Conservation (phyloP, 805 yeast species). For the Starmerella stigmatis region DNA sequence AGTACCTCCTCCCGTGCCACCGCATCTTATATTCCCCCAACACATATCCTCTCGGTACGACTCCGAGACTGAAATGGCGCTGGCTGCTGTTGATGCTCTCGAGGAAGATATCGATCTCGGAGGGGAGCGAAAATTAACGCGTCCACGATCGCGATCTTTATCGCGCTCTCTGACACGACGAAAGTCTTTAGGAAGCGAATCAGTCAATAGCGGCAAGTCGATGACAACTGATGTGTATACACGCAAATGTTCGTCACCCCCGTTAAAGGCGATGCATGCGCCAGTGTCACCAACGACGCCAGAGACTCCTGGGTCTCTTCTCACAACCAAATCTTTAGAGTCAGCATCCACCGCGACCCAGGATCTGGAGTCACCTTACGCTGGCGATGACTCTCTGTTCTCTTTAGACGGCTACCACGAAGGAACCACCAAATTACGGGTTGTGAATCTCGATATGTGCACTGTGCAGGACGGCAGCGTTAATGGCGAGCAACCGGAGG, state of each 20-base stretch:
- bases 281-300: too few species aligned
- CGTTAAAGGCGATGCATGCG: too few species aligned
- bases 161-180: constrained; percentile 2
- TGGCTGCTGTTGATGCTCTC: constrained; percentile 17
- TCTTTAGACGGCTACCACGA: constrained; percentile 21
- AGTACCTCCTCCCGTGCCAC: constrained; percentile 23
- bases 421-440: constrained; percentile 18
- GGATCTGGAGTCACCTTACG: constrained; percentile 8
- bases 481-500: too few species aligned
- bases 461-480: too few species aligned
- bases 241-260: constrained; percentile 18
- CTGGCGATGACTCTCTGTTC: constrained; percentile 8
- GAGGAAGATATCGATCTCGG: constrained; percentile 9
- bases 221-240: constrained; percentile 20
- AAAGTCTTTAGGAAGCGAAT: not conserved
- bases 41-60: not conserved
- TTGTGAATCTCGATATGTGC: constrained; percentile 17
- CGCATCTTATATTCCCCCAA: constrained; percentile 11
- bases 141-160: not conserved
- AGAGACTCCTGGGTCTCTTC: not conserved
- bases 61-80: constrained; percentile 12
- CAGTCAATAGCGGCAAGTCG: not conserved
- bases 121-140: not conserved
- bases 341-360: not conserved
- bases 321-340: not conserved